Conservation (phyloP, 129 eudicot genomes). For the Pseudognaphalium luteoalbum region DNA sequence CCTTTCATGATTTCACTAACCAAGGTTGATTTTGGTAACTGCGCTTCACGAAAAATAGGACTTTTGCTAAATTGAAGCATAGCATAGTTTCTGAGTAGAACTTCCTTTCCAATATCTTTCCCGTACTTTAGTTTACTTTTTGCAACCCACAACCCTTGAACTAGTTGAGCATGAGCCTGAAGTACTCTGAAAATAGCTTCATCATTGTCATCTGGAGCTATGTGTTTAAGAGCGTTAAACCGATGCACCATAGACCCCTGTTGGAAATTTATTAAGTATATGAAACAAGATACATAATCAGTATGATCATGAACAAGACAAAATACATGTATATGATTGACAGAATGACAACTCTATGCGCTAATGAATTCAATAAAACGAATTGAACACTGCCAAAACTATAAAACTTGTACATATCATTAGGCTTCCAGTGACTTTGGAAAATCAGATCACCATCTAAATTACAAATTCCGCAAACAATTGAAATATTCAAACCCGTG, state of each 20-base stretch:
- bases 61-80: conserved; percentile 61
- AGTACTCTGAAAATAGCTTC: conserved; percentile 60
- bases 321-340: not conserved
- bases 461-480: too few relatives aligned
- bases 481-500: not conserved
- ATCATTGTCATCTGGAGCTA: conserved; percentile 58
- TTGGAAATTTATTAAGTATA: not conserved
- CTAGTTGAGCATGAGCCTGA: conserved; percentile 47
- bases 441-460: not conserved
- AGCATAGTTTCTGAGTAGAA: conserved; percentile 50
- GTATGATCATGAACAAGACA: not conserved
- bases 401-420: not conserved
- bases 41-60: conserved; percentile 33
- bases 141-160: conserved; percentile 93
- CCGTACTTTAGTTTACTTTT: conserved; percentile 47
- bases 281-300: not conserved
- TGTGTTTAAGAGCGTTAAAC: conserved; percentile 61
- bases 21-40: conserved; percentile 35
- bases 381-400: not conserved
- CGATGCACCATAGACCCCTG: conserved; percentile 70
- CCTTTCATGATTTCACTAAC: conserved; percentile 32
- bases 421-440: not conserved
- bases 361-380: not conserved
- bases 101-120: conserved; percentile 39
- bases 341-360: not conserved